phyloP scores from a whole-genome alignment of 495 filamentous ascomycete species.

The Tuber umbilicatum region DNA sequence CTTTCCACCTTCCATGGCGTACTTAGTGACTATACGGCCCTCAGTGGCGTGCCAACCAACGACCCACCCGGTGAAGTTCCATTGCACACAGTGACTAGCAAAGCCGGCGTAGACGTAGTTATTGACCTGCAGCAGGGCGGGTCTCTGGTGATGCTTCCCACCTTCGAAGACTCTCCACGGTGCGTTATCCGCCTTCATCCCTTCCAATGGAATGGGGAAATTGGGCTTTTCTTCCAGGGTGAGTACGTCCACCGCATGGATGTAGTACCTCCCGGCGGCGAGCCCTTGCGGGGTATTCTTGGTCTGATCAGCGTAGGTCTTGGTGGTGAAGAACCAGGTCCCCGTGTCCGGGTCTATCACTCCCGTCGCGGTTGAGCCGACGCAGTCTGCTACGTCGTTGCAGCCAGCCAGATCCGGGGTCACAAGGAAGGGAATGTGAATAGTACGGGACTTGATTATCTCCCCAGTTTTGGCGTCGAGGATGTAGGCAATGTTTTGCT shows the following conservation, averaged over 20 bases:
- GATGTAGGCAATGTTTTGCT: conserved; percentile 48
- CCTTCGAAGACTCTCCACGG: conserved; percentile 46
- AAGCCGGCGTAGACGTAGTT: conserved; percentile 47
- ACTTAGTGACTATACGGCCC: conserved; percentile 44
- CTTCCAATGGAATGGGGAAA: conserved; percentile 46
- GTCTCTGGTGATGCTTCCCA: conserved; percentile 46
- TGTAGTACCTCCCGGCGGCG: conserved; percentile 42
- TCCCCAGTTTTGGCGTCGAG: conserved; percentile 48
- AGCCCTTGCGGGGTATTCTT: conserved; percentile 36
- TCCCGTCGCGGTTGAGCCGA: conserved; percentile 49
- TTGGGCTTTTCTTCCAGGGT: conserved; percentile 43
- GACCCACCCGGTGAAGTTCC: conserved; percentile 49
- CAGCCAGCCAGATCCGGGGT: conserved; percentile 47
- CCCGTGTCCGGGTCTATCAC: conserved; percentile 49
- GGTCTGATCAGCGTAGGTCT: conserved; percentile 45
- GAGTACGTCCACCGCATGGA: conserved; percentile 46
- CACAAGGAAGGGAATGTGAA: conserved; percentile 47
- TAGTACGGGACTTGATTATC: conserved; percentile 44
- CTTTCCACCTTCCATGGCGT: conserved; percentile 44
- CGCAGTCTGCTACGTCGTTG: conserved; percentile 46
- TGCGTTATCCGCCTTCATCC: conserved; percentile 45
- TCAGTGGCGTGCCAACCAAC: conserved; percentile 48
- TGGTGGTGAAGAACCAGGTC: conserved; percentile 47
- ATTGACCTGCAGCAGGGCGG: conserved; percentile 45
- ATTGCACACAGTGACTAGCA: conserved; percentile 48